A percentile compares a stretch with the other conserved stretches of the same genome.
These are phyloP conservation scores for Pseudogymnoascus sp. DNA, from an alignment of 2,329 filamentous ascomycete genomes.

Conservation along the genomic window DNA sequence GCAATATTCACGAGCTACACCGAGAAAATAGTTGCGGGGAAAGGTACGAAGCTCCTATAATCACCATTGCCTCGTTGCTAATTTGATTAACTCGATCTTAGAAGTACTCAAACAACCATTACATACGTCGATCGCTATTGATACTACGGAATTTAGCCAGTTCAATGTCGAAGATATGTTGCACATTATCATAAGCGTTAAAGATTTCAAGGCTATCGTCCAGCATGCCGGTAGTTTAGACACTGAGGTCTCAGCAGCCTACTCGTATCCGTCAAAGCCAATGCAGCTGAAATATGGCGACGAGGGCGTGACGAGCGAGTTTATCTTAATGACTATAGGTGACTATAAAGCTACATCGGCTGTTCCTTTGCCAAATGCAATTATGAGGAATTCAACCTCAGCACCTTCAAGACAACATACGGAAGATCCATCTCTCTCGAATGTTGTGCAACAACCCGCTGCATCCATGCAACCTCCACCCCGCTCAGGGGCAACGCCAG, in stretches of 20 bases:
- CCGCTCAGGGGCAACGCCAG: constrained; percentile 15
- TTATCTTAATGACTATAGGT: constrained; percentile 75
- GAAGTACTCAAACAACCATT: constrained; percentile 73
- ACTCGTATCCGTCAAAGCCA: constrained; percentile 63
- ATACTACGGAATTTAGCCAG: constrained; percentile 68
- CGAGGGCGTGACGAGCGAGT: constrained; percentile 64
- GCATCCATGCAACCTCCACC: constrained; percentile 25
- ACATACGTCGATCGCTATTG: constrained; percentile 70
- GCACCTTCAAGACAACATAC: constrained; percentile 23
- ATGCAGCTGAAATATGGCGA: constrained; percentile 65
- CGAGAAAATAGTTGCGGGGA: constrained; percentile 66
- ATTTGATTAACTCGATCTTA: constrained; percentile 26
- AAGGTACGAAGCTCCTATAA: constrained; percentile 36
- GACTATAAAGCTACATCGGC: constrained; percentile 37
- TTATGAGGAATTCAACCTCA: constrained; percentile 22
- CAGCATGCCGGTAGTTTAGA: constrained; percentile 65
- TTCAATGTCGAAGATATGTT: constrained; percentile 68
- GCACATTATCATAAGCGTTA: constrained; percentile 74
- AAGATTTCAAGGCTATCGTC: constrained; percentile 74
- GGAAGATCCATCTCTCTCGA: constrained; percentile 20
- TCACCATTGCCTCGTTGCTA: constrained; percentile 9
- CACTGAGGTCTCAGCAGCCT: constrained; percentile 58
- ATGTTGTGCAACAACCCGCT: constrained; percentile 19
- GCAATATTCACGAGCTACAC: constrained; percentile 76
- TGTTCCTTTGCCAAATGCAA: constrained; percentile 21